Evolutionary conservation across 805 yeast genomes (phyloP), one percentile per base, ranked within the genome.

Genomic region (Myxozyma geophila): DNA sequence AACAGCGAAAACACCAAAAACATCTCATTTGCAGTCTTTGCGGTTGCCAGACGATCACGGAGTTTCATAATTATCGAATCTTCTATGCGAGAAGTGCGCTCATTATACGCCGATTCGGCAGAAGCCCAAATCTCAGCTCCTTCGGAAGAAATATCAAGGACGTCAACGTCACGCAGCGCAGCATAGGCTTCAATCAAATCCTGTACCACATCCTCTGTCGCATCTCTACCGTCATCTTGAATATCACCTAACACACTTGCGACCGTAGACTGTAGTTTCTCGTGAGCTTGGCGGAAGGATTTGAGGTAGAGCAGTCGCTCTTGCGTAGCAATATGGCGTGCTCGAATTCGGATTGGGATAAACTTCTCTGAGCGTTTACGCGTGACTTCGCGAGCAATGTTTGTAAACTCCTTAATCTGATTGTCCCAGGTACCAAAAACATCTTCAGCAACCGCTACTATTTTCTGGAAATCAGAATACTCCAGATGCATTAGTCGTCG

Each of bases 311-410:
- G 77, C 0, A 87, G 57, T 37, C 85, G 75, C 0, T 81, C 81
- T 62, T 77, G 79, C 0, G 83, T 73, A 12, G 65, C 66, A 0
- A 59, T 47, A 48, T 79, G 82, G 1, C 81, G 76, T 8, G 85
- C 80, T n/a, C 77, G 78, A 9, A 91, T 79, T 62, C 86, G 83
- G 21, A 90, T 83, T 23, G 87, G 82, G 13, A 87, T 81, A 71
- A 88, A 87, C 63, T 85, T 86, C 59, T 89, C 93, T 8, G 85
- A 84, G 49, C 95, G 77, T 70, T 86, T 89, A 67, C 97, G 79
- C 47, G 89, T 78, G 2, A 89, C 74, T 64, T 92, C 97, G 60
- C 98, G 81, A 0, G 90, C 83, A 49, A 88, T 72, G 57, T 84
- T 82, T 1, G 86, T 83, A 76, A 87, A 84, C 60, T 85, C 89